Evolutionary conservation across 139 green algal species (phyloP).

Genomic region (Chlamydomonas asymmetrica): DNA sequence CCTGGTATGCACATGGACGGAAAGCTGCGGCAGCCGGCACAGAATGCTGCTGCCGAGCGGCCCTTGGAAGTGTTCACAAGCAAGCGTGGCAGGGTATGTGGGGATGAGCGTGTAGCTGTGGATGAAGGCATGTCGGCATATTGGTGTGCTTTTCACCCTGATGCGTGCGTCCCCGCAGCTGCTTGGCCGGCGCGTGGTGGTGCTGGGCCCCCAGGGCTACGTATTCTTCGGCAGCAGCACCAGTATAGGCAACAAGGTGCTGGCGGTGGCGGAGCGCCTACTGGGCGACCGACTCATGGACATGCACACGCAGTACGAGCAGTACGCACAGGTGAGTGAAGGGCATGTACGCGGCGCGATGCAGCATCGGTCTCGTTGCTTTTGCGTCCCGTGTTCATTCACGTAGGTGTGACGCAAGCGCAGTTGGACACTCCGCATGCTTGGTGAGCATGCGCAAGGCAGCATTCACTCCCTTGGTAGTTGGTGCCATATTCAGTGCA

Average conservation of each 20-base stretch:
- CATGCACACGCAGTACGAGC: not conserved
- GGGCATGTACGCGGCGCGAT: not conserved
- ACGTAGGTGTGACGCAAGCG: not conserved
- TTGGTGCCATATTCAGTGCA: too few species aligned
- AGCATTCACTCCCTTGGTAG: not conserved
- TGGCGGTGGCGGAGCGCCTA: slow-evolving; percentile 24
- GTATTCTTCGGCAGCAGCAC: slow-evolving; percentile 82
- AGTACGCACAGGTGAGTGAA: not conserved
- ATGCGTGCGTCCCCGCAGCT: too few species aligned
- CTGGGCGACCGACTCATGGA: too few species aligned
- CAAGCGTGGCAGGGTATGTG: too few species aligned
- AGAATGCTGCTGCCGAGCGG: too few species aligned
- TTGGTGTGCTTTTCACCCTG: too few species aligned
- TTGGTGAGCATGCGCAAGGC: not conserved
- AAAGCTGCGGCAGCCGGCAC: too few species aligned
- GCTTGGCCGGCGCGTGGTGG: slow-evolving; percentile 40
- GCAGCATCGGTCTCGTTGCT: not conserved
- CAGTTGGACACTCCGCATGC: not conserved
- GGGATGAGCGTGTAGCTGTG: too few species aligned
- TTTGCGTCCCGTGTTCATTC: not conserved
- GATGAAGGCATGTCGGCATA: too few species aligned
- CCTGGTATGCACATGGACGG: too few species aligned
- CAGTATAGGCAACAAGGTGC: slow-evolving; percentile 55
- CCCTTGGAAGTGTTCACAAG: too few species aligned
- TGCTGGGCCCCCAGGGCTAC: slow-evolving; percentile 69